phyloP scores from a whole-genome alignment of 495 filamentous ascomycete genomes.

The Lasiosphaeria miniovina region DNA sequence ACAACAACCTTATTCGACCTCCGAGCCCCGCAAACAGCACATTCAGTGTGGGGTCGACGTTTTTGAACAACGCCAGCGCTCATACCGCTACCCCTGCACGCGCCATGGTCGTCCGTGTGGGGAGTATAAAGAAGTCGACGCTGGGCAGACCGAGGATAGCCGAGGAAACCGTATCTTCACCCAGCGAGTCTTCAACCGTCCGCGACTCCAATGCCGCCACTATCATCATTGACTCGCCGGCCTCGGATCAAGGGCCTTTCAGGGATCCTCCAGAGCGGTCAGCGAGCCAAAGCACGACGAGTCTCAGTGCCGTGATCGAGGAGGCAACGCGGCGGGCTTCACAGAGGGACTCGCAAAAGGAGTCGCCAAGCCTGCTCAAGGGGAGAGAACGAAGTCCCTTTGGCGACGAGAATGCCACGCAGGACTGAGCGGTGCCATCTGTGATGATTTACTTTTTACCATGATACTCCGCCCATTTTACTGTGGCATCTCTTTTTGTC shows the following conservation, averaged over 20 bases:
- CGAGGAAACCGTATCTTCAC: constrained; percentile 27
- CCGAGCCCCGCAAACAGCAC: constrained; percentile 44
- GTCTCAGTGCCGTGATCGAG: constrained; percentile 53
- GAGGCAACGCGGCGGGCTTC: constrained; percentile 45
- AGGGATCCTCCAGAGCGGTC: constrained; percentile 46
- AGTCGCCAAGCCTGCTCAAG: constrained; percentile 26
- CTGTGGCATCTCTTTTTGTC: not conserved
- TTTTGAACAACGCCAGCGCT: constrained; percentile 58
- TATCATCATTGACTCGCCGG: constrained; percentile 49
- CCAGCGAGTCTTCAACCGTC: constrained; percentile 17
- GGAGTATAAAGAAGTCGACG: constrained; percentile 46
- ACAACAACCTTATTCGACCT: constrained; percentile 39
- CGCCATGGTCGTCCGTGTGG: constrained; percentile 54
- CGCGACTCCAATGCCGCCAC: constrained; percentile 41
- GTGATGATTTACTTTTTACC: not conserved
- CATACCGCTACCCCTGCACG: constrained; percentile 50
- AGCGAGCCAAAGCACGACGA: constrained; percentile 38
- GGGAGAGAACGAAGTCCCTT: constrained; percentile 49
- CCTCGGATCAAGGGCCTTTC: constrained; percentile 56
- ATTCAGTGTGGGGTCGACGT: constrained; percentile 64
- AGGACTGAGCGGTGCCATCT: constrained; percentile 27
- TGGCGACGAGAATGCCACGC: constrained; percentile 53
- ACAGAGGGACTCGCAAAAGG: constrained; percentile 33
- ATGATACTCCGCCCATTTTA: not conserved
- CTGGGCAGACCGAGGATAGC: constrained; percentile 13